These are phyloP conservation scores for Rhizopogon rudus DNA, from an alignment of 768 basidiomycete species.

Conservation along the genomic window DNA sequence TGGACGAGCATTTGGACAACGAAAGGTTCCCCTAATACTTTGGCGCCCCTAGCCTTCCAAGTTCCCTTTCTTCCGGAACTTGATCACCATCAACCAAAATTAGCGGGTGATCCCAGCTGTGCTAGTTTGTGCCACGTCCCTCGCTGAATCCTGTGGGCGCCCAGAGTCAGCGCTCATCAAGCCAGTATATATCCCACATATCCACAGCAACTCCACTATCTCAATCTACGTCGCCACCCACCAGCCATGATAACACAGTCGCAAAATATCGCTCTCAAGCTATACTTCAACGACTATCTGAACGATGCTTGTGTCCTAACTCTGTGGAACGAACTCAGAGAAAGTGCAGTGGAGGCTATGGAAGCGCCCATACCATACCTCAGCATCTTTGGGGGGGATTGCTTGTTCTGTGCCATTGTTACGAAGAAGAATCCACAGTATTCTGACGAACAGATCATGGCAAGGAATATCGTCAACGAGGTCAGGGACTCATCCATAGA, in stretches of 20 bases:
- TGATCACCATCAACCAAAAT: not conserved
- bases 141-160: not conserved
- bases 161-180: not conserved
- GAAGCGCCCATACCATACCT: slow-evolving; percentile 20
- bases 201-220: not conserved
- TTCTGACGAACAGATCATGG: not conserved
- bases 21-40: too few relatives aligned
- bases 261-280: not conserved
- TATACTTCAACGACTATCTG: not conserved
- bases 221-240: not conserved
- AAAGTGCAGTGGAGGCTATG: slow-evolving; percentile 20
- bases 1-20: too few relatives aligned
- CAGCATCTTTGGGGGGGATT: slow-evolving; percentile 22
- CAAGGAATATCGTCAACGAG: too few relatives aligned
- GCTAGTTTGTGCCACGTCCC: not conserved
- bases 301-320: not conserved
- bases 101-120: not conserved
- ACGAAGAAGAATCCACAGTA: not conserved
- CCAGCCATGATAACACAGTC: not conserved
- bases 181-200: not conserved
- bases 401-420: slow-evolving; percentile 23
- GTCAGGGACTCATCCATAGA: not conserved
- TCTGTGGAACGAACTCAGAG: slow-evolving; percentile 20
- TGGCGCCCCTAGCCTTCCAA: too few relatives aligned
- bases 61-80: too few relatives aligned